Base-by-base conservation (phyloP, 2,329 filamentous ascomycete species). In the Erysiphe pulchra region DNA sequence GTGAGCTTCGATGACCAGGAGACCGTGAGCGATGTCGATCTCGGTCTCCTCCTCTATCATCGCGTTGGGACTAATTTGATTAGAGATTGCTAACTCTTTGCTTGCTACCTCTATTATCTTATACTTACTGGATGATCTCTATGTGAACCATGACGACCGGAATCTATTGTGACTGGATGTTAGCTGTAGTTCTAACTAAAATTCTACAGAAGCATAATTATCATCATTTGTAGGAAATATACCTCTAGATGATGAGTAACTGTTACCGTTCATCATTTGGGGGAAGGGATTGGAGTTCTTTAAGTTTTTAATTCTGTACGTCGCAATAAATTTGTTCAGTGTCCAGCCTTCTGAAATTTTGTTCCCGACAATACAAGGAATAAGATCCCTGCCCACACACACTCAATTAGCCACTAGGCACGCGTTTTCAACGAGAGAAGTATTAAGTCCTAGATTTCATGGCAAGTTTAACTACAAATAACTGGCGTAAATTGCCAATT, bases 401-500 rank as follows among this genome's bases (percentile, higher is more conserved):
- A 12, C 41, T 16, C 24, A 28, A 8, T 28, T 28, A 28, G 24
- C 24, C 24, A 28, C 24, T 28, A 28, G 24, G 24, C 24, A 28
- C 24, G 8, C 5, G 8, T 8, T 1, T 28, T 28, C 4, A 7
- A 28, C 24, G 24, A 1, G 8, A 28, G 24, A 28, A 6, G 8
- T 28, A 28, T 28, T 1, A 7, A 28, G 4, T 7, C 4, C 7
- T 9, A 28, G 7, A 7, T 28, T 28, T 6, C n/a, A 34, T 34
- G 33, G 33, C 33, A 34, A 34, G n/a, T 34, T 16, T 34, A 14
- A 34, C 12, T 14, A 16, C 74, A n/a, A 68, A 77, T 14, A 80
- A 83, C 58, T 98, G 90, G 90, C 75, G 75, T 51, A 92, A 82
- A 64, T 64, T 98, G 53, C 85, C 90, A 20, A 65, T 94, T 37